Base-by-base conservation (phyloP, 257 asterid species). In the Solanum sparsipilum region DNA sequence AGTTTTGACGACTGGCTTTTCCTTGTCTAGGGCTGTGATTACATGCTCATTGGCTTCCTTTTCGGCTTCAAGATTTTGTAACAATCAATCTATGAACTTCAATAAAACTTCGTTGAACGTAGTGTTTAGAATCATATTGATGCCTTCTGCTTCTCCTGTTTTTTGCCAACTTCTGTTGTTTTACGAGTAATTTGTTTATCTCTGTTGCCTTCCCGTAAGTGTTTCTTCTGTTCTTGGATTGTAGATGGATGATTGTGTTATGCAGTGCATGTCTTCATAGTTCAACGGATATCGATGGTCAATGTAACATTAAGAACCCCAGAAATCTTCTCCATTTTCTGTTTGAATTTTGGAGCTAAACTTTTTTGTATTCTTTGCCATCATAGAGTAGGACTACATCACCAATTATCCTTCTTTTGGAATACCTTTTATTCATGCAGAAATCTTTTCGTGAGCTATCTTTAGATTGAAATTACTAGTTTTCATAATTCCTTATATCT, bases 161-260 rank as follows among this genome's bases (percentile, higher is more conserved):
- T n/a, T 81, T 27, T 7, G 8, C 39, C 68, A 46, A 16, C 27
- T 46, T 81, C 10, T 29, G 20, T 0, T 81, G 41, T 39, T 44
- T 71, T 21, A 12, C 36, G 27, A 39, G 71, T 52, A 46, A 18
- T 48, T 46, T 71, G 13, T 74, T 27, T 74, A 7, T 46, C 71
- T 86, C 56, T 31, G 65, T 46, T 65, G 38, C 88, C 41, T 60
- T 86, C 79, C 79, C 20, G 23, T 89, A 85, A 89, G 89, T 85
- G 18, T 10, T n/a, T 88, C 84, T 87, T 82, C 85, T 90, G 83
- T 83, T 46, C 90, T 68, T 93, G 85, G 85, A 88, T 89, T 93
- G 93, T 91, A 91, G 93, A 93, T 92, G 95, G 97, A 89, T 94
- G 95, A 93, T 88, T 87, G 91, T 87, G 91, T 90, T 90, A 75